Evolutionary conservation across 202 grass and related monocot species (phyloP).

Genomic region (Panicum hallii): DNA sequence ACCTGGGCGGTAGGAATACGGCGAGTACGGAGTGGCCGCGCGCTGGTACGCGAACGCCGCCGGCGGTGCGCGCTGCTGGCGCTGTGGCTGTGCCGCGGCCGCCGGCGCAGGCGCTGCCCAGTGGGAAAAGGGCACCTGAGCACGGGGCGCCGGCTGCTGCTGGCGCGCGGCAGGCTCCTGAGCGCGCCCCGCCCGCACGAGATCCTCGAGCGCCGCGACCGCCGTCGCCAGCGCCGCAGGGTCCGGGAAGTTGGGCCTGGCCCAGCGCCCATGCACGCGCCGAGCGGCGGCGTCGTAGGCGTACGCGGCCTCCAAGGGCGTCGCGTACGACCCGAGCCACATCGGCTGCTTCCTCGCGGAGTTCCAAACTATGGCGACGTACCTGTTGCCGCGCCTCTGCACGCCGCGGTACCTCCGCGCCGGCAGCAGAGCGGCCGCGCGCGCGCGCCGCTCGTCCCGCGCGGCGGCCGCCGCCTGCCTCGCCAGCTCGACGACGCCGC

Average conservation of each 20-base stretch:
- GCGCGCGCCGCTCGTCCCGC: not conserved
- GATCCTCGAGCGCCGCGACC: too few relatives aligned
- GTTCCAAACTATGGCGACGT: slow-evolving; percentile 31
- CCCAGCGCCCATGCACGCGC: not conserved
- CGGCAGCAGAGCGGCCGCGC: too few relatives aligned
- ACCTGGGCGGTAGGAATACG: too few relatives aligned
- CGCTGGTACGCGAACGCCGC: too few relatives aligned
- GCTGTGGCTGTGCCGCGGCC: not conserved
- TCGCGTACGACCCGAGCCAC: not conserved
- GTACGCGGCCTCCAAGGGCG: too few relatives aligned
- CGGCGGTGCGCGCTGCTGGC: not conserved
- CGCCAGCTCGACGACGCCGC: not conserved
- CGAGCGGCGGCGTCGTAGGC: too few relatives aligned
- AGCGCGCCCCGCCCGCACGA: too few relatives aligned
- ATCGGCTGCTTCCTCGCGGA: not conserved
- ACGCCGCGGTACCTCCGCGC: slow-evolving; percentile 30
- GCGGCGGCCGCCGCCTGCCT: slow-evolving; percentile 22
- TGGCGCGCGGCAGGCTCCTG: too few relatives aligned
- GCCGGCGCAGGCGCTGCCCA: not conserved
- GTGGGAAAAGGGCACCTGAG: too few relatives aligned
- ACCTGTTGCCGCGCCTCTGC: slow-evolving; percentile 1
- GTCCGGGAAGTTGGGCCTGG: not conserved
- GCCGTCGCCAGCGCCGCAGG: not conserved
- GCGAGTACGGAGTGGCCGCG: too few relatives aligned
- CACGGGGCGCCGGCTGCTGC: too few relatives aligned